phyloP scores from a whole-genome alignment of 179 eudicot genomes.

The Corrigiola litoralis region DNA sequence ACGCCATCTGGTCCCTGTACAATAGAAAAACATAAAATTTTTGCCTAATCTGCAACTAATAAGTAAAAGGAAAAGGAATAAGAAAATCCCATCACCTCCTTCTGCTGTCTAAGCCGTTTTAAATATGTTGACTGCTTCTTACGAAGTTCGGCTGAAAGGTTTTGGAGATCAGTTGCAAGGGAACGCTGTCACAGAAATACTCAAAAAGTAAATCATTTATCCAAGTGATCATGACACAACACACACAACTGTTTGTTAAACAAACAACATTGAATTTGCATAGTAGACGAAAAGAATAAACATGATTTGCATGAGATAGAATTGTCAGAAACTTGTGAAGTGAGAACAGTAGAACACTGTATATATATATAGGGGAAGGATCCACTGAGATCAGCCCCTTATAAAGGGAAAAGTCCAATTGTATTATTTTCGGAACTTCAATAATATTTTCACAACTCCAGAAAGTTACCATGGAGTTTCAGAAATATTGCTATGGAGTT shows the following conservation, averaged over 20 bases:
- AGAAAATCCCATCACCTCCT: slow-evolving; percentile 51
- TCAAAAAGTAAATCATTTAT: slow-evolving; percentile 25
- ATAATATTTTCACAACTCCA: too few relatives aligned
- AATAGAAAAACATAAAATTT: slow-evolving; percentile 1
- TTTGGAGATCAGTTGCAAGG: slow-evolving; percentile 95
- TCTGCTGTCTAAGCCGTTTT: slow-evolving; percentile 88
- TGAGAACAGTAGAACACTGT: too few relatives aligned
- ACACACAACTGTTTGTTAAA: not conserved
- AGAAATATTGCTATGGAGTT: too few relatives aligned
- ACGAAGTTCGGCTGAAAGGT: slow-evolving; percentile 81
- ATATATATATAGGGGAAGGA: too few relatives aligned
- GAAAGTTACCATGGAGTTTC: too few relatives aligned
- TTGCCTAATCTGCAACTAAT: slow-evolving; percentile 3
- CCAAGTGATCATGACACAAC: not conserved
- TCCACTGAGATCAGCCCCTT: too few relatives aligned
- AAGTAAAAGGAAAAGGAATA: not conserved
- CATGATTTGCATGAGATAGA: not conserved
- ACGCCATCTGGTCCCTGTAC: slow-evolving; percentile 88
- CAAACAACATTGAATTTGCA: not conserved
- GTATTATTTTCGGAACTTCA: too few relatives aligned
- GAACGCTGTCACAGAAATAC: slow-evolving; percentile 67
- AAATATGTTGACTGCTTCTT: slow-evolving; percentile 88
- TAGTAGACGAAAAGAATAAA: not conserved
- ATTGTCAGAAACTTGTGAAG: too few relatives aligned
- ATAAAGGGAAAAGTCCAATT: too few relatives aligned